A percentile compares a stretch with the other conserved stretches of the same genome.
Conservation (phyloP, 208 protist genomes). For the Ichthyophonus hoferi region DNA sequence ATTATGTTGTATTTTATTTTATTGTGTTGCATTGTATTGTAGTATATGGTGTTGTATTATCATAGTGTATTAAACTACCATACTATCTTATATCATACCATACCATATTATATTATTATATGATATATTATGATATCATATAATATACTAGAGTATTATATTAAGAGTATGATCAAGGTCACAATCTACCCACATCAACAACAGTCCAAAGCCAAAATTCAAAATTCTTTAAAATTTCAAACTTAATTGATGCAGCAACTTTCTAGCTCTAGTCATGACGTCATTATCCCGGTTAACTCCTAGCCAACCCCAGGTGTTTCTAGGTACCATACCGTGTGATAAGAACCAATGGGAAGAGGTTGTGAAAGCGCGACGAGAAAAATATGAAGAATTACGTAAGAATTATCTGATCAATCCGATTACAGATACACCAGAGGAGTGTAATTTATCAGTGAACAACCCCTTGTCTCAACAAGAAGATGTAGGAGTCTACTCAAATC, state of each 20-base stretch:
- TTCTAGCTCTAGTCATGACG: no score
- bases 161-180: no score
- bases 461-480: constrained; percentile 50
- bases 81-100: no score
- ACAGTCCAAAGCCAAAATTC: no score
- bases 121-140: no score
- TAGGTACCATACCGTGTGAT: neutral
- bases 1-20: neutral
- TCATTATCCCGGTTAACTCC: neutral
- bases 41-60: no score
- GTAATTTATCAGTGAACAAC: constrained; percentile 45
- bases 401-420: neutral
- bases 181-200: no score
- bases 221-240: no score
- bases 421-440: constrained; percentile 4
- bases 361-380: neutral
- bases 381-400: constrained; percentile 17
- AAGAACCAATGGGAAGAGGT: neutral
- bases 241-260: neutral
- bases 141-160: no score
- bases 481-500: neutral
- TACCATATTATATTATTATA: no score
- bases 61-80: no score
- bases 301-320: constrained; percentile 18
- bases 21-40: no score